Base-by-base conservation (phyloP, 148 eudicot genomes). In the Chenopodium quinoa region DNA sequence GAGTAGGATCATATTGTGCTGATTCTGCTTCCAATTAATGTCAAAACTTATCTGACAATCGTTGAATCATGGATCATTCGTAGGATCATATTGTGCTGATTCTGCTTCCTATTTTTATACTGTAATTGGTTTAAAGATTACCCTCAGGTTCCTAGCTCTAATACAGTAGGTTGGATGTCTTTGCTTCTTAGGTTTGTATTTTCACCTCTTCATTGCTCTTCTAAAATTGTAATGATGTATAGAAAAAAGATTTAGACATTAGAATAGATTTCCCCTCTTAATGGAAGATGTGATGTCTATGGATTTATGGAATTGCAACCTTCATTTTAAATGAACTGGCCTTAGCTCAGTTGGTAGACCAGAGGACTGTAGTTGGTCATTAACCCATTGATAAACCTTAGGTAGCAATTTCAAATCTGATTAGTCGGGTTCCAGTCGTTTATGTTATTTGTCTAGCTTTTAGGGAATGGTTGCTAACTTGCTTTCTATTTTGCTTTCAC, bases 301-400 rank as follows among this genome's bases (percentile, higher is more conserved):
- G 32, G 32, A 14, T 50, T 14, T 1, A 66, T 25, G 71, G 71
- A 77, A 7, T 71, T 79, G 82, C 68, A 70, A 29, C 71, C 19
- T 58, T 20, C 63, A 66, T 29, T 66, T 0, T 69, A 16, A 52
- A 71, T 22, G 16, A 71, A 40, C 54, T 23, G 54, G 11, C 14
- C 54, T 71, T 71, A 71, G 75, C 29, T 71, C 48, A 71, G 40
- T 71, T 71, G 47, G 50, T 40, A 56, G 69, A 79, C 52, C 40
- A 23, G 76, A 79, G 52, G 77, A 75, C 46, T 29, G 14, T 11
- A 11, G 54, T 50, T 50, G 54, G 54, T 50, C 54, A 50, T 50
- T 50, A 13, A 50, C 54, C 54, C 54, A 50, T 9, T 9, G 54
- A 50, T 50, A 2, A 58, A 14, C 20, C 63, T 58, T 19, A 58